Evolutionary conservation across 2,329 filamentous ascomycete genomes (phyloP).

Genomic region (Scedosporium minutisporum): DNA sequence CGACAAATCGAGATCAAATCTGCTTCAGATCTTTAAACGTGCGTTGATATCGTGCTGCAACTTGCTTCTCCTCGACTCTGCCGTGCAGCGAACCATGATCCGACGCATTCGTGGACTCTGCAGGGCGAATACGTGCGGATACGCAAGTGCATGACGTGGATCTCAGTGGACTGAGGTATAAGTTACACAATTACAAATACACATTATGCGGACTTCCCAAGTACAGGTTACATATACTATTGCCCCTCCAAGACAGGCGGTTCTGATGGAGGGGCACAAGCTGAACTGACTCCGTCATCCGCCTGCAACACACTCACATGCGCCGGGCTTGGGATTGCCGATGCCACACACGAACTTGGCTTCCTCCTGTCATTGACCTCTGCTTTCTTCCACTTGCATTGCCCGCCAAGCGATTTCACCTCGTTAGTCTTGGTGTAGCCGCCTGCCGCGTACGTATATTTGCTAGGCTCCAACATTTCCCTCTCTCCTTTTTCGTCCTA

Average conservation of each 20-base stretch:
- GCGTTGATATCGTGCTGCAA: no score
- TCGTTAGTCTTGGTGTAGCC: neutral
- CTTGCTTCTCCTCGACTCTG: no score
- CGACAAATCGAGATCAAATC: no score
- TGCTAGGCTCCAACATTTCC: neutral
- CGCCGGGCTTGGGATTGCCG: neutral
- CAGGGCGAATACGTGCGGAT: constrained; percentile 8
- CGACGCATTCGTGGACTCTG: neutral
- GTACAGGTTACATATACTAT: neutral
- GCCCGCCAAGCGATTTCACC: constrained; percentile 4
- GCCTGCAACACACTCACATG: neutral
- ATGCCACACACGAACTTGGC: neutral
- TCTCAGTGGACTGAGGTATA: neutral
- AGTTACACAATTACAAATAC: neutral
- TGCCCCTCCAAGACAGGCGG: constrained; percentile 4
- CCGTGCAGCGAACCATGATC: no score
- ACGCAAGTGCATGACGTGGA: constrained; percentile 8
- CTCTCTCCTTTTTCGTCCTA: neutral
- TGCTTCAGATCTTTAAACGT: no score
- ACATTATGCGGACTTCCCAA: neutral
- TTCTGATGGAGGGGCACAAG: constrained; percentile 1
- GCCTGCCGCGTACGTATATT: neutral
- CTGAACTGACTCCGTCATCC: constrained; percentile 6
- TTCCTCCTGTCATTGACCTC: neutral
- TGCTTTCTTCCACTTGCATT: constrained; percentile 1